Evolutionary conservation across 257 asterid species (phyloP).

Genomic region (Jacaranda copaia): DNA sequence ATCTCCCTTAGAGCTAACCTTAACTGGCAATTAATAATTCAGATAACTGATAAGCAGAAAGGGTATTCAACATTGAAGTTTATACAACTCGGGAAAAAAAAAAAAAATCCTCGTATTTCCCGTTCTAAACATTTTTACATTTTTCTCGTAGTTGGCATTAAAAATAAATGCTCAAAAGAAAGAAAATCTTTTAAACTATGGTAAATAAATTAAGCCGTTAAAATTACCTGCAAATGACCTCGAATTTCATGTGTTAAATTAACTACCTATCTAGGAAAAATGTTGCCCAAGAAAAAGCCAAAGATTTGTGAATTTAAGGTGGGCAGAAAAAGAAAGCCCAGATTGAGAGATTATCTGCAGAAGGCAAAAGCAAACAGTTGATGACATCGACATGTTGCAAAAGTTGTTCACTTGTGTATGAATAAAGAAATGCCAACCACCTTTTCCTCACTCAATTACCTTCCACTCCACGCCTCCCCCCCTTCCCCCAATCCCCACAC

Average conservation of each 20-base stretch:
- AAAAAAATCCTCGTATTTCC: too few species aligned
- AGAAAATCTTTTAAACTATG: slow-evolving; percentile 9
- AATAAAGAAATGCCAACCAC: slow-evolving; percentile 48
- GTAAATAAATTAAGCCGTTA: slow-evolving; percentile 9
- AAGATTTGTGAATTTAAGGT: slow-evolving; percentile 47
- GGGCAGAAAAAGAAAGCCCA: slow-evolving; percentile 34
- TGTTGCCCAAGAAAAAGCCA: slow-evolving; percentile 31
- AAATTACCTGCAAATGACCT: slow-evolving; percentile 20
- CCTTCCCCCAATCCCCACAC: not conserved
- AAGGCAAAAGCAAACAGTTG: slow-evolving; percentile 33
- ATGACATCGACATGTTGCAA: slow-evolving; percentile 54
- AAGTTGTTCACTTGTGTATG: slow-evolving; percentile 55
- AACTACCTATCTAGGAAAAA: not conserved
- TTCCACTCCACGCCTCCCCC: slow-evolving; percentile 48
- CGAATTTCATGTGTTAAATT: slow-evolving; percentile 14
- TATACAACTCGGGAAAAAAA: too few species aligned
- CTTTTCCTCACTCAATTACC: slow-evolving; percentile 50
- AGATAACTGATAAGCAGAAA: not conserved
- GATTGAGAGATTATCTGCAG: slow-evolving; percentile 23
- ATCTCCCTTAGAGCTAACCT: slow-evolving; percentile 3
- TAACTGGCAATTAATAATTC: not conserved
- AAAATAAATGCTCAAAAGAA: not conserved
- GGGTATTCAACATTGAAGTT: not conserved
- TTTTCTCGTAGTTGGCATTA: too few species aligned
- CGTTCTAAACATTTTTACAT: too few species aligned